A percentile compares a stretch with the other conserved stretches of the same genome.
Conservation (phyloP, 805 yeast species). For the Ogataea pini region DNA sequence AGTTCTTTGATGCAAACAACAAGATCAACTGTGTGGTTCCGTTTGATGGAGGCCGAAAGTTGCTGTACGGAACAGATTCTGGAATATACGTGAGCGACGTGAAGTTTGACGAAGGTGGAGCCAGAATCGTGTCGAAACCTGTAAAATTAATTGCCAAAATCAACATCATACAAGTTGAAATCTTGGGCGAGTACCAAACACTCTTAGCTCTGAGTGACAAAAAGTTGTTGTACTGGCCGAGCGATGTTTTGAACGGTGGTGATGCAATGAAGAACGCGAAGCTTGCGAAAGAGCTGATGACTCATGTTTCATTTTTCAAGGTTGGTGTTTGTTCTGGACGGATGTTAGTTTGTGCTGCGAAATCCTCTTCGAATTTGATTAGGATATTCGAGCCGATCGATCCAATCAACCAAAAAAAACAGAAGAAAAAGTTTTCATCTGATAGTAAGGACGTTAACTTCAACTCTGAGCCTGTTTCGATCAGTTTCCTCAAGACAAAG, state of each 20-base stretch:
- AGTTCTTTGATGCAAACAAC: constrained; percentile 71
- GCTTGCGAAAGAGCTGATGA: constrained; percentile 73
- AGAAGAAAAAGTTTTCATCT: constrained; percentile 68
- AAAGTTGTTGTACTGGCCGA: constrained; percentile 71
- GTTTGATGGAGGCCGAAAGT: constrained; percentile 89
- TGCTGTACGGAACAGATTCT: constrained; percentile 86
- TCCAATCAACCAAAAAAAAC: constrained; percentile 59
- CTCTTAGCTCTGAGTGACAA: constrained; percentile 81
- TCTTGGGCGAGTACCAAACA: constrained; percentile 86
- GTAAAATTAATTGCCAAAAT: constrained; percentile 69
- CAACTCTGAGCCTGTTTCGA: constrained; percentile 86
- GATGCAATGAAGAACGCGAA: constrained; percentile 55
- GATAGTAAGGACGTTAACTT: constrained; percentile 77
- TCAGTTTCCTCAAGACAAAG: constrained; percentile 84
- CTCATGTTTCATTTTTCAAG: constrained; percentile 88
- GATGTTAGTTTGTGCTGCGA: constrained; percentile 86
- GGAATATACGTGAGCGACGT: constrained; percentile 86
- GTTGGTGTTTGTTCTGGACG: constrained; percentile 92
- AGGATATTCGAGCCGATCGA: constrained; percentile 88
- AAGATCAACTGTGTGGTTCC: constrained; percentile 90
- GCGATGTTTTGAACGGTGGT: constrained; percentile 59
- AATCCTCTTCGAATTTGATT: constrained; percentile 74
- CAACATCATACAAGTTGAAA: constrained; percentile 86
- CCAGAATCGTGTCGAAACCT: constrained; percentile 65
- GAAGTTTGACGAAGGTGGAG: constrained; percentile 48